Base-by-base conservation (phyloP, 169 alveolate species). In the Eimeria zaria region DNA sequence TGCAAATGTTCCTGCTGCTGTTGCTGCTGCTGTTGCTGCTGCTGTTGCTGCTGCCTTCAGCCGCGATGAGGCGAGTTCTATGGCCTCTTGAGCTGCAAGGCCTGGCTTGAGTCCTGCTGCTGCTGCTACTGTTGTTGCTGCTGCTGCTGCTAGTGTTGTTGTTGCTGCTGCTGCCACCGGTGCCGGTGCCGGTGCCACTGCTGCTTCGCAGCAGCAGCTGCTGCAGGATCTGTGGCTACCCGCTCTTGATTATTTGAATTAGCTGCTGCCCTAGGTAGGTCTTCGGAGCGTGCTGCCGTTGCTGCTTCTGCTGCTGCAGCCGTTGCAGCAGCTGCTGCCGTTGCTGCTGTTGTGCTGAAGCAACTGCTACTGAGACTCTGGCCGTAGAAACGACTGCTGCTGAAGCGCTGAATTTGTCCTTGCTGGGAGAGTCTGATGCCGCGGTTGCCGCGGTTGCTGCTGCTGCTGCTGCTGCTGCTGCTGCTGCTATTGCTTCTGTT, bases 391-490 rank as follows among this genome's bases (percentile, higher is more conserved):
- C n/a, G 67, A 58, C n/a, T 58, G 67, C 2, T 58, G 67, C 67
- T 58, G 67, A 14, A 16, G 67, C n/a, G 67, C 8, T 14, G 67
- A 58, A 2, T 2, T 12, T 7, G 27, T n/a, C n/a, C n/a, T n/a
- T n/a, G n/a, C n/a, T n/a, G n/a, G n/a, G n/a, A n/a, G n/a, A n/a
- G n/a, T n/a, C 39, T 27, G 39, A 39, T 67, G 48, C 78, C 11
- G 39, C 74, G 6, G 33, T 9, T 11, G 33, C 39, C n/a, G 39
- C 74, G 5, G 74, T n/a, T 64, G n/a, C n/a, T 64, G 74, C n/a
- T 67, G 78, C 78, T 67, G 78, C 78, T 67, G 78, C 78, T 67
- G 46, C 78, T 67, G 78, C 78, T 67, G 78, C 44, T 12, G 78
- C 78, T 12, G 78, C 78, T 67, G 78, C 78, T 67, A 27, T 58